Evolutionary conservation across 179 eudicot species (phyloP), one percentile per base, ranked within the genome.

Genomic region (Drosera spatulata): DNA sequence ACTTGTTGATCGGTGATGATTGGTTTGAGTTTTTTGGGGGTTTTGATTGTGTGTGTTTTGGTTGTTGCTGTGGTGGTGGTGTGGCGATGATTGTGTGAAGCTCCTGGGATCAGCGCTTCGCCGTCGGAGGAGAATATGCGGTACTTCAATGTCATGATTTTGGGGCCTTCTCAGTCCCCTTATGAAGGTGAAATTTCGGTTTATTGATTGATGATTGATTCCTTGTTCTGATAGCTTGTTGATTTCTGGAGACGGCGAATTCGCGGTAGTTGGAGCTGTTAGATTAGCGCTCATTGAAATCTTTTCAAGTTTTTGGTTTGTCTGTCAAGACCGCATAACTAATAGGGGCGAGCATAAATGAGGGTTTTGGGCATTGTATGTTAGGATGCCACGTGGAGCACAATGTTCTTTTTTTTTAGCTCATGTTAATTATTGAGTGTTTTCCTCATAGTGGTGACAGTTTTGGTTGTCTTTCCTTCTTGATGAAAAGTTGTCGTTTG

Each of bases 61-160:
- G 11, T 55, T 42, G 15, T 42, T 37, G 43, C 37, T 10, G 33
- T n/a, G 3, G n/a, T n/a, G n/a, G n/a, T n/a, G n/a, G n/a, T n/a
- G n/a, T n/a, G n/a, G n/a, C n/a, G n/a, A n/a, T n/a, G 4, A 9
- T 6, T 15, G 59, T 11, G 12, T 76, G 61, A 75, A 83, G 89
- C 89, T 15, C 89, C 89, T 3, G 89, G 89, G 58, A 84, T 84
- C 62, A 84, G 89, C 71, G 89, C 86, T 5, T 84, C 86, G 5
- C 89, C 89, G n/a, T n/a, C n/a, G n/a, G n/a, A n/a, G n/a, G n/a
- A n/a, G n/a, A n/a, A n/a, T n/a, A n/a, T n/a, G n/a, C 6, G 81
- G 84, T 5, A 86, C 81, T 63, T 82, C 81, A 3, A 84, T 81
- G 58, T 78, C 81, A 84, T 82, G 86, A 79, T 84, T 64, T 79